Conservation (phyloP, 352 stramenopile genomes). For the Thalassiosira exigua region DNA sequence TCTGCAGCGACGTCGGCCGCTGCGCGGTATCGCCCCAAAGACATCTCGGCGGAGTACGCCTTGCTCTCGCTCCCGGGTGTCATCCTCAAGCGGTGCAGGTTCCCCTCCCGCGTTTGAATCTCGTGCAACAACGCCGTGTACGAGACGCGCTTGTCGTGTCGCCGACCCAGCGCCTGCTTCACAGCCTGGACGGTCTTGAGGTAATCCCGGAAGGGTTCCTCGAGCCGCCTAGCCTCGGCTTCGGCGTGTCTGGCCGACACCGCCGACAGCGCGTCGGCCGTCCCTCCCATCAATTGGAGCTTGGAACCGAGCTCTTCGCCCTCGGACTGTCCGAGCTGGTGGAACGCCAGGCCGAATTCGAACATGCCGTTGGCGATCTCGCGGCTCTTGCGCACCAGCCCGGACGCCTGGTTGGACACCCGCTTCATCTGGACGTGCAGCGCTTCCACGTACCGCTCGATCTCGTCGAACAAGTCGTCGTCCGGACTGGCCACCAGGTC, state of each 20-base stretch:
- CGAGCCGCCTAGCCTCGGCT: background rate
- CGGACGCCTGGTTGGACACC: constrained; percentile 45
- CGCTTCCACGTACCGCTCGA: constrained; percentile 59
- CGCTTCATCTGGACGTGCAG: constrained; percentile 56
- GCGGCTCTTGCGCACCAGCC: constrained; percentile 50
- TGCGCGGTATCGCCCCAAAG: constrained; percentile 85
- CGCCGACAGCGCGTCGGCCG: constrained; percentile 91
- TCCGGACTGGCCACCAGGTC: constrained; percentile 73
- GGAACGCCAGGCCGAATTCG: constrained; percentile 61
- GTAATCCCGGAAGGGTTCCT: constrained; percentile 12
- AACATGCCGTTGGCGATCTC: constrained; percentile 50
- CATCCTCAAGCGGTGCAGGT: constrained; percentile 63
- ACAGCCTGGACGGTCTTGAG: constrained; percentile 59
- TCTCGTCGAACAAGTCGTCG: constrained; percentile 54
- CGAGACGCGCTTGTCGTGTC: constrained; percentile 59
- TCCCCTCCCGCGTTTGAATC: constrained; percentile 59
- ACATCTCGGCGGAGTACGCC: constrained; percentile 84
- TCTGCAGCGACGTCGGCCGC: constrained; percentile 90
- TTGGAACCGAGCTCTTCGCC: constrained; percentile 54
- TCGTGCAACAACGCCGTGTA: constrained; percentile 70
- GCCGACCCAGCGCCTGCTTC: constrained; percentile 60
- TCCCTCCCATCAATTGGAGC: constrained; percentile 91
- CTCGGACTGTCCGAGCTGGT: constrained; percentile 53
- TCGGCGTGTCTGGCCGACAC: constrained; percentile 89
- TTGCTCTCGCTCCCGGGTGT: constrained; percentile 90